These are phyloP conservation scores for Globisporangium megalacanthum DNA, from an alignment of 352 stramenopile species.

Conservation along the genomic window DNA sequence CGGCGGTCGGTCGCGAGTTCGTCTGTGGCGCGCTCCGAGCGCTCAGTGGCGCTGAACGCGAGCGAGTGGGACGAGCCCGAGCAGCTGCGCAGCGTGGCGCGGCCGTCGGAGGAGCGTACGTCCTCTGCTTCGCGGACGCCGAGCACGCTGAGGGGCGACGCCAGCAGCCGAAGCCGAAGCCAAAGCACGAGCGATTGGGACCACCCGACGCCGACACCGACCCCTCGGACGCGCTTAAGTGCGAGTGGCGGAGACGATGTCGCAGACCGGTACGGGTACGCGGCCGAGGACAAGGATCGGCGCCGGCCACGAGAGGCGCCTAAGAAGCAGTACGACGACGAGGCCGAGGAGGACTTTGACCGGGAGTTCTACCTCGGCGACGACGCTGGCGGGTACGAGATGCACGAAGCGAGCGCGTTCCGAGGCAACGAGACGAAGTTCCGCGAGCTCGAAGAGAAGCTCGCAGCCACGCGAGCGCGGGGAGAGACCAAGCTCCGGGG, in stretches of 20 bases:
- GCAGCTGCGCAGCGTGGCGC: conserved; percentile 46
- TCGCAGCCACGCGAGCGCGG: conserved; percentile 69
- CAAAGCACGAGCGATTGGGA: conserved; percentile 37
- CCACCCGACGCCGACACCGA: conserved; percentile 44
- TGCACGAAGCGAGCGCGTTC: conserved; percentile 79
- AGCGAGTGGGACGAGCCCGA: conserved; percentile 81
- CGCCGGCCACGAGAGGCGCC: conserved; percentile 24
- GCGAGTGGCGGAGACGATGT: background rate
- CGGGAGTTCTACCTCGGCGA: conserved; percentile 95
- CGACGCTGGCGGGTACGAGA: conserved; percentile 58
- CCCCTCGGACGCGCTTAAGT: conserved; percentile 19
- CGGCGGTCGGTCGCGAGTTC: conserved; percentile 11
- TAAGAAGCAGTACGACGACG: conserved; percentile 78
- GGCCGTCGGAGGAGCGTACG: background rate
- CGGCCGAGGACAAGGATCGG: conserved; percentile 8
- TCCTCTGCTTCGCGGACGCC: conserved; percentile 13
- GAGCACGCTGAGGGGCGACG: conserved; percentile 13
- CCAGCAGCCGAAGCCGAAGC: conserved; percentile 5
- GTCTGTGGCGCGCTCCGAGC: conserved; percentile 23
- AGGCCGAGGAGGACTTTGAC: conserved; percentile 91
- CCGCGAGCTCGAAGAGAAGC: conserved; percentile 84
- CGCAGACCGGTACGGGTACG: conserved; percentile 10
- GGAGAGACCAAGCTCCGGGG: conserved; percentile 87
- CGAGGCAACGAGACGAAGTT: conserved; percentile 91
- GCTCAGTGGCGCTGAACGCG: conserved; percentile 28